Evolutionary conservation across 331 rosid genomes (phyloP).

Genomic region (Pyrus hybrid): DNA sequence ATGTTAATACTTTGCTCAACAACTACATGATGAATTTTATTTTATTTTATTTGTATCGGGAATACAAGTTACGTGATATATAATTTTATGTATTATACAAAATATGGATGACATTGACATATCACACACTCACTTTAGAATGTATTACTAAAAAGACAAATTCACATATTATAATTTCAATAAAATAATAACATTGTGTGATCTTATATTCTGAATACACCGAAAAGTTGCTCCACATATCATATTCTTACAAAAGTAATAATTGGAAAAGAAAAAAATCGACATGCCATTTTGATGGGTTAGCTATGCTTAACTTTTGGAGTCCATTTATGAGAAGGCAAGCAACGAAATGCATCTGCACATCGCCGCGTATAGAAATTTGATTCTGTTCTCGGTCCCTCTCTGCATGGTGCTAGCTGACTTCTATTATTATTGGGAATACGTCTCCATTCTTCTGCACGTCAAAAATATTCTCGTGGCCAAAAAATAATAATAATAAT

Average conservation of each 20-base stretch:
- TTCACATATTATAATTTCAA: too few relatives aligned
- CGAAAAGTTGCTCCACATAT: neutral
- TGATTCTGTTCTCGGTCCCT: neutral
- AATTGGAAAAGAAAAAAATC: neutral
- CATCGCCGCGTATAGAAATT: conserved; percentile 6
- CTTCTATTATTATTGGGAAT: neutral
- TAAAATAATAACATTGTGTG: too few relatives aligned
- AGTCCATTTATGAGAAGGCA: neutral
- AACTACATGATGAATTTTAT: neutral
- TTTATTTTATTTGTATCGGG: too few relatives aligned
- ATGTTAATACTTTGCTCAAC: neutral
- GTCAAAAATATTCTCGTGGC: neutral
- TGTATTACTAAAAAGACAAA: too few relatives aligned
- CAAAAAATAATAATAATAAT: neutral
- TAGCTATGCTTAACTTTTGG: neutral
- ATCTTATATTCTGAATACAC: too few relatives aligned
- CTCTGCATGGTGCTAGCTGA: neutral
- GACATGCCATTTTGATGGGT: neutral
- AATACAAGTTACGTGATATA: too few relatives aligned
- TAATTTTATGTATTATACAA: too few relatives aligned
- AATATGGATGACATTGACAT: too few relatives aligned
- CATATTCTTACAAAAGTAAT: neutral
- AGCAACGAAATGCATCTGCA: conserved; percentile 1
- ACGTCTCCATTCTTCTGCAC: neutral
- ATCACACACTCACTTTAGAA: too few relatives aligned